Evolutionary conservation across 495 filamentous ascomycete species (phyloP).

Genomic region (Penicillium fimorum): DNA sequence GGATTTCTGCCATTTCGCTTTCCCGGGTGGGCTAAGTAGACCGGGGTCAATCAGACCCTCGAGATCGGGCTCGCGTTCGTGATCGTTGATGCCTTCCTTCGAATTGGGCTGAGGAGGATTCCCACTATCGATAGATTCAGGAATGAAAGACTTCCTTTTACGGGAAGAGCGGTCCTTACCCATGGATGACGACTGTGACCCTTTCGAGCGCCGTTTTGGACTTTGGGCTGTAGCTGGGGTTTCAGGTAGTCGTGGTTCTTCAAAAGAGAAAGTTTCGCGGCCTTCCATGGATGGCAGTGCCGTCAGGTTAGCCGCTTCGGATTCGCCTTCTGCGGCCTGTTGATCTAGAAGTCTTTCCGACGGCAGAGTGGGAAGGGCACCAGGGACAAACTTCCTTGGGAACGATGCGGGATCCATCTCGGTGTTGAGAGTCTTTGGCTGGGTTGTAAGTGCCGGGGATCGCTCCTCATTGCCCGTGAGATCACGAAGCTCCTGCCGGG

Average conservation of each 20-base stretch:
- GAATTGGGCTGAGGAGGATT: constrained; percentile 19
- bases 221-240: constrained; percentile 14
- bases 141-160: constrained; percentile 43
- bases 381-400: constrained; percentile 51
- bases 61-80: constrained; percentile 11
- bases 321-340: constrained; percentile 17
- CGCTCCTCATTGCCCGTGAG: constrained; percentile 45
- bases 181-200: constrained; percentile 22
- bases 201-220: constrained; percentile 24
- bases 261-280: constrained; percentile 15
- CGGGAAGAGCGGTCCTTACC: constrained; percentile 41
- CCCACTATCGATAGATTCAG: constrained; percentile 33
- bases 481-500: constrained; percentile 57
- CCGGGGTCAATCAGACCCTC: constrained; percentile 17
- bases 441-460: constrained; percentile 22
- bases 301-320: constrained; percentile 9
- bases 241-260: constrained; percentile 10
- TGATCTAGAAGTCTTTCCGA: constrained; percentile 55
- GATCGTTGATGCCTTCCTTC: constrained; percentile 19
- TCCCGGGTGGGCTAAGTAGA: constrained; percentile 23
- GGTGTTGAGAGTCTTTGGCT: constrained; percentile 22
- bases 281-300: constrained; percentile 22
- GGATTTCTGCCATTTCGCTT: constrained; percentile 39
- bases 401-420: constrained; percentile 39
- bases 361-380: constrained; percentile 56